Base-by-base conservation (phyloP, 306 rosid genomes). In the Vicia sativa region DNA sequence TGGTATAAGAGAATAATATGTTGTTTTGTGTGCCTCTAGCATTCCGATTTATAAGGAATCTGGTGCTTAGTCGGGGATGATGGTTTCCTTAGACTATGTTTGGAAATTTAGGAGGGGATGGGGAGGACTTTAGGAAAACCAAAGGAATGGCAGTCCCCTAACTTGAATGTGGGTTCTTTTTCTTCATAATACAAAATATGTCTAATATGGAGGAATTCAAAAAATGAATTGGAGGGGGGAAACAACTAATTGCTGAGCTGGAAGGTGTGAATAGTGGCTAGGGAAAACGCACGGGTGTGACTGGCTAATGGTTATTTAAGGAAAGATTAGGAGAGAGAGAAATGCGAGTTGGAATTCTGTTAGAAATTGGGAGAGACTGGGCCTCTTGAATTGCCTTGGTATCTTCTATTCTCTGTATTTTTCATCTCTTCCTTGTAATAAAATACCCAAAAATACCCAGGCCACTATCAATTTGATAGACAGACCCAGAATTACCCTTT, bases 41-140 rank as follows among this genome's bases (percentile, higher is more conserved):
- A 74, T 49, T 68, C 49, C 21, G 71, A 57, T 61, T 66, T 57
- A 18, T 49, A 59, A 25, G 50, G 59, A 65, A 48, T 58, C 58
- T 14, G 56, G 39, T 26, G 68, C 67, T 66, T 74, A 34, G 44
- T 68, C 21, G 55, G 39, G 62, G 55, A 50, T 53, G 62, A 31
- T 39, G 50, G 53, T 48, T 55, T 39, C 76, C 64, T 41, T 41
- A 11, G 45, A 14, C 45, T 41, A 11, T 41, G n/a, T 9, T 41
- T 41, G 45, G 45, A 14, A 41, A 14, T 41, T 41, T 41, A 12
- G 45, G 45, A 11, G 45, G n/a, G 45, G n/a, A 10, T 41, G n/a
- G 4, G 14, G 6, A 41, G 45, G 45, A 12, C 45, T 41, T 39
- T 41, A 6, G 14, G 45, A 11, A 41, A 39, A 41, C 3, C 3